Evolutionary conservation across 176 grass and related monocot genomes (phyloP), one percentile per base, ranked within the genome.

Genomic region (Lolium multiflorum): DNA sequence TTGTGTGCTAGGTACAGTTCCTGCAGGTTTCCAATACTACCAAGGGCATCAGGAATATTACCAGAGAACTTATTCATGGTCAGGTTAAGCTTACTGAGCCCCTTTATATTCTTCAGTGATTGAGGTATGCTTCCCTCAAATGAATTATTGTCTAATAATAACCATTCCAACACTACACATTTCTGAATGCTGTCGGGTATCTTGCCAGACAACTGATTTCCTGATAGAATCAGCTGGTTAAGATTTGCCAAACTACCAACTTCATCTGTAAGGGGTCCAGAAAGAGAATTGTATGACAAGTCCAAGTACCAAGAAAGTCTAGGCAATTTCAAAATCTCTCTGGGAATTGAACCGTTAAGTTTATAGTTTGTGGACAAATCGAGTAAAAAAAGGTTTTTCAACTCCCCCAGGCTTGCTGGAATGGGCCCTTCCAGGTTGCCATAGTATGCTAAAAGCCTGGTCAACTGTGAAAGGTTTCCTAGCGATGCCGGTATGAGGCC

Each of bases 1-100:
- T 66, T 66, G 63, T 66, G 26, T 66, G 63, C 63, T 66, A 66
- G 63, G 63, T 66, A 66, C 2, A 66, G 26, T 17, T 66, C 14
- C 26, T 66, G 26, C 5, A 66, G 26, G 14, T 35, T 37, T 16
- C 0, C 2, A 66, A 66, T 35, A 0, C 63, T 66, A 35, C 14
- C 63, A 9, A 66, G 26, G 26, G 63, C 2, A 0, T 66, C 63
- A 3, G 63, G 63, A 17, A 66, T 66, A 16, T 17, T 66, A 3
- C 63, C 63, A 66, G 63, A 66, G 0, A 66, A 66, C 2, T 66
- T 66, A 66, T 66, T 37, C 26, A 35, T 66, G 0, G 26, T 37
- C 26, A 66, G 14, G 63, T 66, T 66, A 0, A 66, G 14, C 17
- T 6, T 9, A 37, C 26, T 66, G 14, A 66, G 63, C 26, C 63